These are phyloP conservation scores for Pugionium cornutum DNA, from an alignment of 345 rosid genomes.

Conservation along the genomic window DNA sequence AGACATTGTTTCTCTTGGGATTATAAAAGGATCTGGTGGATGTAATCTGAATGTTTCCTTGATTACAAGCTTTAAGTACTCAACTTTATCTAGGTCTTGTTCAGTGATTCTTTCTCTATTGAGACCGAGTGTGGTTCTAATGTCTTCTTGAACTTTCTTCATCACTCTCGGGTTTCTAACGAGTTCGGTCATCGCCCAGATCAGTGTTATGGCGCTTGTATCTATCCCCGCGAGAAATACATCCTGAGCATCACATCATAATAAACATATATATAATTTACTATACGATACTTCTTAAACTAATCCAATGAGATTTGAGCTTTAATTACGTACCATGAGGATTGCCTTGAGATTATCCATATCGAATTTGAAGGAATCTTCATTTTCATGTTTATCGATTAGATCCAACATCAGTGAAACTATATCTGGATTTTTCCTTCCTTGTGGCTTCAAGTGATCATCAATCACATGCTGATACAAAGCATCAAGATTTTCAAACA, in stretches of 20 bases:
- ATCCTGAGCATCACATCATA: conserved; percentile 41
- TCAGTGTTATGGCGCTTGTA: conserved; percentile 31
- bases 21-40: conserved; percentile 48
- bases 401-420: conserved; percentile 34
- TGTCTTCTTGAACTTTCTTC: conserved; percentile 30
- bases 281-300: no score
- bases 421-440: conserved; percentile 38
- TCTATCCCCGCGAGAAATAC: conserved; percentile 64
- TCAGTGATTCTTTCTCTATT: conserved; percentile 41
- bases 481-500: conserved; percentile 41
- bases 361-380: conserved; percentile 12
- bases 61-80: conserved; percentile 56
- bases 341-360: conserved; percentile 35
- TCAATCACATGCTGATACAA: conserved; percentile 50
- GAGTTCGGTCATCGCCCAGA: conserved; percentile 28
- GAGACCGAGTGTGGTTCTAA: background rate
- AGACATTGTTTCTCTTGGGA: conserved; percentile 48
- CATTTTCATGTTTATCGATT: background rate
- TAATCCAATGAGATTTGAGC: background rate
- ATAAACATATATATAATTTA: background rate
- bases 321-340: conserved; percentile 24
- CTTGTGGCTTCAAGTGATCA: conserved; percentile 48
- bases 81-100: conserved; percentile 59
- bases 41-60: conserved; percentile 69
- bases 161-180: conserved; percentile 27